Base-by-base conservation (phyloP, 2,329 filamentous ascomycete species). In the Septoria linicola region DNA sequence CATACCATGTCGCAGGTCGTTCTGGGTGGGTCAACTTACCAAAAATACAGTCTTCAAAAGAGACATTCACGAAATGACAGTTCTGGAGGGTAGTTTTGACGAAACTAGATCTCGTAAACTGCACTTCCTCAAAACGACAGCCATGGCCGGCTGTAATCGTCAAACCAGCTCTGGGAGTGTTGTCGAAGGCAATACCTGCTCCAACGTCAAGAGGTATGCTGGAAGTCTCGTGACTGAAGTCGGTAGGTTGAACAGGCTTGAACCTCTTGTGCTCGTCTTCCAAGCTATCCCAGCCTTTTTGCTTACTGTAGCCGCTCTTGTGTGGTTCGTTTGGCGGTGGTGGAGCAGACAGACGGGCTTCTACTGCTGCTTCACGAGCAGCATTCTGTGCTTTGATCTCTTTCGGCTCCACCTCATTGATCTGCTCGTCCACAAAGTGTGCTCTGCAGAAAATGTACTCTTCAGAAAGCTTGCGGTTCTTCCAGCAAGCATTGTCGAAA, bases 301-400 rank as follows among this genome's bases (percentile, higher is more conserved):
- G 21, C 7, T 47, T 47, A 4, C 44, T 34, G 14, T 19, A 49
- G 2, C 46, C 37, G 19, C 27, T 35, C 1, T 10, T 10, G 14
- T 49, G 36, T 6, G 30, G 16, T 3, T 41, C 37, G 8, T 13
- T 25, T 17, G 46, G 21, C 3, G 3, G 4, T 20, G 23, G 16
- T 4, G 11, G 36, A 7, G 27, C 14, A 11, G 16, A 5, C 10
- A 16, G 25, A 1, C 2, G 21, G 11, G 36, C 44, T 10, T 32
- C 25, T 11, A 21, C 83, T 10, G 96, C 81, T 67, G 96, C 89
- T 67, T 89, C 89, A 70, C 87, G 90, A 13, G 20, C 32, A 78
- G 96, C 96, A 71, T 95, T 87, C 59, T 92, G 81, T 41, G 96
- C 83, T 58, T 97, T 68, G 63, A 88, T 96, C 31, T 82, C 83